Evolutionary conservation across 768 basidiomycete genomes (phyloP), one percentile per base, ranked within the genome.

Genomic region (Rhodotorula taiwanensis): DNA sequence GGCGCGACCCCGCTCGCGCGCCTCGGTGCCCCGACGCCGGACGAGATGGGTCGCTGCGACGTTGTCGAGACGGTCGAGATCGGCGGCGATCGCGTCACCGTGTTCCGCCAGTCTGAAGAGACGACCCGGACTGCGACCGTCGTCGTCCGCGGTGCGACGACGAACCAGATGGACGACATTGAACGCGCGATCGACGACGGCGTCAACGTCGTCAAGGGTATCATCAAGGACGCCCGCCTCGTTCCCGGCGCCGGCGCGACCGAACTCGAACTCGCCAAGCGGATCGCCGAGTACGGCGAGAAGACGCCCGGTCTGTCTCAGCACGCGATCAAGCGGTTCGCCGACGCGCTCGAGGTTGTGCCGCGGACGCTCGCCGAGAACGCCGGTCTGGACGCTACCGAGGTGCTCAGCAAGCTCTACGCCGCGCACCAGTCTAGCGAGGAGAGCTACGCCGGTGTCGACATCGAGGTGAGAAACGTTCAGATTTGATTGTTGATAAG

Each of bases 181-280:
- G 94, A 99, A 76, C 83, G 95, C 31, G 92, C 94, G 33, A 81
- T 99, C 51, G 95, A 98, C 74, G 93, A 98, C 72, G 95, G 94
- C 31, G 91, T 93, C 67, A 92, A 89, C 77, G 94, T 94, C 47
- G 87, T 99, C 78, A 92, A 97, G 77, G 82, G 87, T 33, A 76
- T 99, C 67, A 77, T 99, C 72, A 92, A 93, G 75, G 94, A 99
- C 72, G 80, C 85, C 31, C 79, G 93, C 50, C 79, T 97, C 62
- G 88, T 98, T 3, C 86, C 95, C 11, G 95, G 95, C 6, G 95
- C 92, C 11, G 95, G 94, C 16, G 89, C 95, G 3, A 84, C 86
- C 31, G 95, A 99, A 79, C 79, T 97, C 48, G 94, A 93, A 79
- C 82, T 99, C n/a, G 86, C 88, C 7, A 82, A 81, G 74, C 79